A percentile compares a stretch with the other conserved stretches of the same genome.
These are phyloP conservation scores for Clitocybe nebularis DNA, from an alignment of 1,284 basidiomycete species.

Conservation along the genomic window DNA sequence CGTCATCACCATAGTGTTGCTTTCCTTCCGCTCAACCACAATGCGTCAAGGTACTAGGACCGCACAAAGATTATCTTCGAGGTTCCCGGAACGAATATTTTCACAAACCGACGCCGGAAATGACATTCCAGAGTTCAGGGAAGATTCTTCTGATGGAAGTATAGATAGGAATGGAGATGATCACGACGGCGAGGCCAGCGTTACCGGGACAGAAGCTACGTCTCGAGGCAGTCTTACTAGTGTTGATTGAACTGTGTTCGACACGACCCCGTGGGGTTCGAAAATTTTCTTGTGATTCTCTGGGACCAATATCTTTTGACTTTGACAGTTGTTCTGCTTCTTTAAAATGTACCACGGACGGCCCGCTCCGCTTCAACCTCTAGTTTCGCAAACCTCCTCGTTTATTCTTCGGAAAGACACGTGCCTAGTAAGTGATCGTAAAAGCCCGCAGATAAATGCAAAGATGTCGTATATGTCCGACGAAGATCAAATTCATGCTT, in stretches of 20 bases:
- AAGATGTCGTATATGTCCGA: not conserved
- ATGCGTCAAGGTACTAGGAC: constrained; percentile 30
- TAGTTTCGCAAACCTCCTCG: constrained; percentile 3
- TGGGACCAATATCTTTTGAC: too few relatives aligned
- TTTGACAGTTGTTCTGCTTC: too few relatives aligned
- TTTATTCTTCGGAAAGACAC: constrained; percentile 10
- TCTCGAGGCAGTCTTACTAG: constrained; percentile 56
- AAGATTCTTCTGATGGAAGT: constrained; percentile 15
- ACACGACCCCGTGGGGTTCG: too few relatives aligned
- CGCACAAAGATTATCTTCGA: constrained; percentile 18
- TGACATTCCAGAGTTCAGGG: not conserved
- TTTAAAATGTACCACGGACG: constrained; percentile 8
- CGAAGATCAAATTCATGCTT: too few relatives aligned
- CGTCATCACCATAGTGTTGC: constrained; percentile 34
- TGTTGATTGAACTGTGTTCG: constrained; percentile 56
- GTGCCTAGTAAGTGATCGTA: constrained; percentile 8
- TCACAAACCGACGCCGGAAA: not conserved
- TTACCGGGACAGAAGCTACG: constrained; percentile 40
- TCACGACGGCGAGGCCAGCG: constrained; percentile 32
- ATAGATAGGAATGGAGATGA: constrained; percentile 24
- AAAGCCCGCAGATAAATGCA: not conserved
- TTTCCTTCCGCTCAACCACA: constrained; percentile 30
- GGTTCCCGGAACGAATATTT: not conserved
- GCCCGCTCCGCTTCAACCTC: constrained; percentile 8
- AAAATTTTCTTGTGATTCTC: too few relatives aligned